Evolutionary conservation across 345 rosid species (phyloP).

Genomic region (Citropsis articulata): DNA sequence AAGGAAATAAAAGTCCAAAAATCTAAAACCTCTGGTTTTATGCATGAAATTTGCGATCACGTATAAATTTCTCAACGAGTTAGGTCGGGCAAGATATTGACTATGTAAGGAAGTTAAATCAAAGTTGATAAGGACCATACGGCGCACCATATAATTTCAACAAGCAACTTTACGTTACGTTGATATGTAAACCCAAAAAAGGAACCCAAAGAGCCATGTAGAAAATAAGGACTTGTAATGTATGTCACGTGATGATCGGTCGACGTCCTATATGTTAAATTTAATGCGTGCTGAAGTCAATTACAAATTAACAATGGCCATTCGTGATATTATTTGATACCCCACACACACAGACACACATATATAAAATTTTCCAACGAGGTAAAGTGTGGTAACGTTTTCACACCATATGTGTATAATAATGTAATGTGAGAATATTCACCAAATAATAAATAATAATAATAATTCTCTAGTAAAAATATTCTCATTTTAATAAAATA

Average conservation of each 20-base stretch:
- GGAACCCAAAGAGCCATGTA: too few relatives aligned
- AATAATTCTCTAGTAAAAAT: too few relatives aligned
- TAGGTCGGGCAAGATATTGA: constrained; percentile 27
- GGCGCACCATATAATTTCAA: neutral
- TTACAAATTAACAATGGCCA: neutral
- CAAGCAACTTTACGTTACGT: neutral
- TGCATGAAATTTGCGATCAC: neutral
- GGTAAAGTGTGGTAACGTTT: too few relatives aligned
- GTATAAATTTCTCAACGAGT: constrained; percentile 20
- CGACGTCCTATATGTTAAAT: neutral
- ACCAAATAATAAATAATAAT: too few relatives aligned
- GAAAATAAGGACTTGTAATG: neutral
- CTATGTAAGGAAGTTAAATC: constrained; percentile 9
- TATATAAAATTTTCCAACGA: too few relatives aligned
- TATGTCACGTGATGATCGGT: neutral
- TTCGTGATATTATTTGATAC: too few relatives aligned
- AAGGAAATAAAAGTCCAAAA: constrained; percentile 16
- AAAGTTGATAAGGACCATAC: constrained; percentile 27
- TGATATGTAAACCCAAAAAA: neutral
- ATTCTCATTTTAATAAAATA: too few relatives aligned
- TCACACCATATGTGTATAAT: too few relatives aligned
- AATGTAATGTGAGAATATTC: too few relatives aligned
- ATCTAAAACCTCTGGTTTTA: neutral
- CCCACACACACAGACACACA: too few relatives aligned
- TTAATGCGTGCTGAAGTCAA: neutral